Percentiles rank a stretch among this genome's conserved stretches.
These are phyloP conservation scores for Arachis stenosperma DNA, from an alignment of 306 rosid genomes.

Conservation along the genomic window DNA sequence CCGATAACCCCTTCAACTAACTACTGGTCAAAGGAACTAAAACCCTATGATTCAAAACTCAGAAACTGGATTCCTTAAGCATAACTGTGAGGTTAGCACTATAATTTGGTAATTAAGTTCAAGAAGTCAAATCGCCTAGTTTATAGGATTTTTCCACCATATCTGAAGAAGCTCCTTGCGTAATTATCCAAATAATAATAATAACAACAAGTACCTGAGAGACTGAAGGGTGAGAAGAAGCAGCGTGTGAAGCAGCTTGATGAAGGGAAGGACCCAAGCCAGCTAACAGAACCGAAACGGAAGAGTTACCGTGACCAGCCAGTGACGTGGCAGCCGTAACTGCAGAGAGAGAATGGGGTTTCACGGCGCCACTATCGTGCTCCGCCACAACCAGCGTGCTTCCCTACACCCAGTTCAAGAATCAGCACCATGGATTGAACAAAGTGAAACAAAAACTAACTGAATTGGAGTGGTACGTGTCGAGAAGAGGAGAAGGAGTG, in stretches of 20 bases:
- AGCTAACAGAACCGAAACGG: constrained; percentile 77
- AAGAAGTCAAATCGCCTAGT: neutral
- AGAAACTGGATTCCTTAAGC: neutral
- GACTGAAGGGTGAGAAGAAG: constrained; percentile 72
- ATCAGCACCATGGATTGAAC: neutral
- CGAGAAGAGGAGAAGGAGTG: constrained; percentile 48
- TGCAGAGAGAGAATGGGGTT: constrained; percentile 70
- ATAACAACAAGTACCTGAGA: constrained; percentile 52
- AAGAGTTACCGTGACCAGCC: constrained; percentile 49
- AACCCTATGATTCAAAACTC: neutral
- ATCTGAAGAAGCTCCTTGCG: neutral
- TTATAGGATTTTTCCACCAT: neutral
- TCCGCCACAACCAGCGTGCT: constrained; percentile 87
- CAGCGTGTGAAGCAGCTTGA: constrained; percentile 77
- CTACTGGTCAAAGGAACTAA: neutral
- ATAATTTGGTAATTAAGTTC: neutral
- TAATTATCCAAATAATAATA: too few species aligned
- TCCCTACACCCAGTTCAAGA: constrained; percentile 47
- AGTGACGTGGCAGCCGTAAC: constrained; percentile 71
- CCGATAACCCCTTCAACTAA: neutral
- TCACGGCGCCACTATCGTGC: constrained; percentile 75
- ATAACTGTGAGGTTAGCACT: neutral
- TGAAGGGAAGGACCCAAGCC: constrained; percentile 83
- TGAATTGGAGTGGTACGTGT: constrained; percentile 49
- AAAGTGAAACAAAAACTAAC: constrained; percentile 6